Base-by-base conservation (phyloP, 352 stramenopile species). In the Globisporangium abappressorium region DNA sequence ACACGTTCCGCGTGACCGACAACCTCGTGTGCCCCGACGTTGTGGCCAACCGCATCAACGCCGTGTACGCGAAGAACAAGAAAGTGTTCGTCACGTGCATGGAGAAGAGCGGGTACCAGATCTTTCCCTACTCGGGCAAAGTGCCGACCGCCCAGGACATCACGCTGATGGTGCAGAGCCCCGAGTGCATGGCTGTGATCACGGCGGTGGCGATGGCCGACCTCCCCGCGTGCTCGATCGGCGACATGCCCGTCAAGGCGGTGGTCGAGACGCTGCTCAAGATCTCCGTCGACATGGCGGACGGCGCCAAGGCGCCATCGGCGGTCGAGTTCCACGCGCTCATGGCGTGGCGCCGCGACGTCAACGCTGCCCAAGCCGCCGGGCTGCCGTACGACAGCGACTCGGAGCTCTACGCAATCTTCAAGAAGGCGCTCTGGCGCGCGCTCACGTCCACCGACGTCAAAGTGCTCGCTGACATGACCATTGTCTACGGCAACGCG, bases 251-350 rank as follows among this genome's bases (percentile, higher is more conserved):
- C 22, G 65, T 90, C 55, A 77, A 75, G n/a, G 79, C 84, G 7
- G 72, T 76, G 41, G 79, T 84, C 51, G 84, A 92, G 70, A 87
- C 81, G 60, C 55, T 92, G 28, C 74, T 92, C 38, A 85, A 85
- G 68, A 87, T 85, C 47, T 85, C 79, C 1, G 64, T 80, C 38
- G 80, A 84, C 26, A 64, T 91, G 57, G 68, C 64, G 0, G 51
- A 76, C 1, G 70, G 67, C 0, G 64, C 65, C 9, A n/a, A 58
- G 0, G 70, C 79, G 2, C 77, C 84, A 3, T 78, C 78, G 6
- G 59, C 71, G 0, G 65, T 64, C 5, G 62, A 89, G 59, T 87
- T 89, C 43, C 43, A 78, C 41, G 69, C 81, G 30, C 70, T 89
- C 33, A 81, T 92, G 74, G 63, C 70, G 1, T 92, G 84, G 84